Evolutionary conservation across 306 rosid species (phyloP).

Genomic region (Hylodesmum podocarpum): DNA sequence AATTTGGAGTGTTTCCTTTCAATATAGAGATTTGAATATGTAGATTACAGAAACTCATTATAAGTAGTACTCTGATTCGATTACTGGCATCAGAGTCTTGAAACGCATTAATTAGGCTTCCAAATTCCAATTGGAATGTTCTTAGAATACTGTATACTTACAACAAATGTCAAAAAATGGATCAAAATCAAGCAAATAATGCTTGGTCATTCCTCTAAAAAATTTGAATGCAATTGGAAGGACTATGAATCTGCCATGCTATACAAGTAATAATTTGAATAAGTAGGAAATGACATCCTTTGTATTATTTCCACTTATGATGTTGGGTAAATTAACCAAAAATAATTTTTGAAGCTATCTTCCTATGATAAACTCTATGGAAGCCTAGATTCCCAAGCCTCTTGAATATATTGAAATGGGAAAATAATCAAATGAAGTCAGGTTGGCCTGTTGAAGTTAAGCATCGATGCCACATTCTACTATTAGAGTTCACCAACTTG

Average conservation of each 20-base stretch:
- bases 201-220: conserved; percentile 31
- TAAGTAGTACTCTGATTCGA: background rate
- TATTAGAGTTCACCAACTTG: conserved; percentile 70
- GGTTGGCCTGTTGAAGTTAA: conserved; percentile 98
- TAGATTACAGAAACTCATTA: background rate
- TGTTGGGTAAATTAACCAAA: conserved; percentile 19
- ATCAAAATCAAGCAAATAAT: conserved; percentile 25
- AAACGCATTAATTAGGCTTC: background rate
- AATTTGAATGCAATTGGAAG: conserved; percentile 22
- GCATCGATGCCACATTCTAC: conserved; percentile 99
- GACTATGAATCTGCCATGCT: conserved; percentile 31
- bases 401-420: conserved; percentile 15
- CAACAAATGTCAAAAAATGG: conserved; percentile 36
- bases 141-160: conserved; percentile 23
- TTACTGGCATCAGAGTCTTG: background rate
- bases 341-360: conserved; percentile 34
- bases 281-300: conserved; percentile 32
- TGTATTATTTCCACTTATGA: conserved; percentile 44
- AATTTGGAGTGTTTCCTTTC: too few relatives aligned
- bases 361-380: conserved; percentile 38
- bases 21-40: too few relatives aligned
- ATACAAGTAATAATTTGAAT: conserved; percentile 25
- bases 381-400: conserved; percentile 41
- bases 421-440: conserved; percentile 55
- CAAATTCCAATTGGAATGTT: background rate